These are phyloP conservation scores for Boechera divaricarpa DNA, from an alignment of 345 rosid species.

Conservation along the genomic window DNA sequence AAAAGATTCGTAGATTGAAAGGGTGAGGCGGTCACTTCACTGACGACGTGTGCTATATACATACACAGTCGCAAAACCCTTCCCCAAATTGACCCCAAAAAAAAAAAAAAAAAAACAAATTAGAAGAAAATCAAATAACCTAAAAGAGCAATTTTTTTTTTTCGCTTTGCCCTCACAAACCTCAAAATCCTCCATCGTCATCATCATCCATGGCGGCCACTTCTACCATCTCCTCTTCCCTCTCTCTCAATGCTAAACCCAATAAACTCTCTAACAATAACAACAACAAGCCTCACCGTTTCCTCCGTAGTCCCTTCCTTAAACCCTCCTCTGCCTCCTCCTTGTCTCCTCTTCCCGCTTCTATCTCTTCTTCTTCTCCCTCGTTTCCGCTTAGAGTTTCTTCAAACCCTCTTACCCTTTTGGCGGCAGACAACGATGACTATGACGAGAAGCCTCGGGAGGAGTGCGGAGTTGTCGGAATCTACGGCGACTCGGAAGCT, in stretches of 20 bases:
- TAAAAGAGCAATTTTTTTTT: constrained; percentile 15
- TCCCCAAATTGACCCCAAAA: constrained; percentile 24
- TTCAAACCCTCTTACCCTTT: constrained; percentile 50
- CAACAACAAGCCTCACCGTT: constrained; percentile 23
- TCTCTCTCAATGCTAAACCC: constrained; percentile 43
- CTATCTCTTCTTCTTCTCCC: constrained; percentile 19
- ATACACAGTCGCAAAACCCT: constrained; percentile 19
- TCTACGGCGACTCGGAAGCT: constrained; percentile 85
- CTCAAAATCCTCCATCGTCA: constrained; percentile 14
- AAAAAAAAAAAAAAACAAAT: neutral
- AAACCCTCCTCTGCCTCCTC: constrained; percentile 44
- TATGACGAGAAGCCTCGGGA: constrained; percentile 81
- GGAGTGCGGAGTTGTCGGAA: constrained; percentile 93
- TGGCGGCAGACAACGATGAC: constrained; percentile 40
- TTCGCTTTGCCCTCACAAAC: constrained; percentile 14
- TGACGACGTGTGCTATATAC: constrained; percentile 31
- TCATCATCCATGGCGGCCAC: constrained; percentile 54
- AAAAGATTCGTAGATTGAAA: constrained; percentile 18
- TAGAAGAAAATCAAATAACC: neutral
- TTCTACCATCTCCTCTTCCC: constrained; percentile 47
- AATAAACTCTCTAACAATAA: constrained; percentile 31
- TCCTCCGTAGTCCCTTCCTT: constrained; percentile 48
- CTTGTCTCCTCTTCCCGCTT: constrained; percentile 25
- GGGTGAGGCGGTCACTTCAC: constrained; percentile 32
- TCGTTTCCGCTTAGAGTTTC: constrained; percentile 37